Percentiles rank a stretch among this genome's conserved stretches.
These are phyloP conservation scores for Xerocomus minutiporus DNA, from an alignment of 1,284 basidiomycete genomes.

Conservation along the genomic window DNA sequence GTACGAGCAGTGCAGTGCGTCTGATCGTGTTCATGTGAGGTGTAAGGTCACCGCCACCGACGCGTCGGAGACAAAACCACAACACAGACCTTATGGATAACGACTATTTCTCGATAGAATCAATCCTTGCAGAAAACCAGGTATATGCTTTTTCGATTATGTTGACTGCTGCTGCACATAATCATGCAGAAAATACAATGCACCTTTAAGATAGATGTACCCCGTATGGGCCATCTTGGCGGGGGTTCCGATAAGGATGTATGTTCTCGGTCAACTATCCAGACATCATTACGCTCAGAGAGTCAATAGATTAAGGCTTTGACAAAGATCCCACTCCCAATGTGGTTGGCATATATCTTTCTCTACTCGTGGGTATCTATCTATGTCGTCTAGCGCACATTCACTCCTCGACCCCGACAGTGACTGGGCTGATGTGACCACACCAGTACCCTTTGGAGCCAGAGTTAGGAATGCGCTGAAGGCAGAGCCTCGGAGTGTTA, in stretches of 20 bases:
- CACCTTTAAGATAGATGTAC: constrained; percentile 82
- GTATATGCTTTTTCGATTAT: constrained; percentile 35
- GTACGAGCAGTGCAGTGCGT: constrained; percentile 11
- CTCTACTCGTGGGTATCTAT: constrained; percentile 64
- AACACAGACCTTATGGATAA: constrained; percentile 56
- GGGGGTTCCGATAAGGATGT: constrained; percentile 80
- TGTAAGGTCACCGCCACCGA: constrained; percentile 20
- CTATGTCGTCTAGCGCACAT: not conserved
- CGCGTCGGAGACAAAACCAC: constrained; percentile 12
- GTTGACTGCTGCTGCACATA: not conserved
- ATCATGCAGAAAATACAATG: constrained; percentile 79
- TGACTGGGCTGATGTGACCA: constrained; percentile 81
- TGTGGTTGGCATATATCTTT: constrained; percentile 84
- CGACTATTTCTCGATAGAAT: constrained; percentile 84
- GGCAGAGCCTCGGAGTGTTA: constrained; percentile 78
- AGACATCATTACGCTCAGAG: constrained; percentile 8
- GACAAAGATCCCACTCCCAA: constrained; percentile 74
- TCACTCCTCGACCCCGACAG: constrained; percentile 28
- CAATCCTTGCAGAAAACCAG: constrained; percentile 88
- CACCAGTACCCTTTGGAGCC: constrained; percentile 70
- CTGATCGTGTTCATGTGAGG: constrained; percentile 23
- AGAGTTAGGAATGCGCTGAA: constrained; percentile 81
- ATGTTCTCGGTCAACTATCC: constrained; percentile 27
- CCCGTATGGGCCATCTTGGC: constrained; percentile 81
- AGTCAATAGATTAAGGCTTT: constrained; percentile 55